phyloP scores from a whole-genome alignment of 768 basidiomycete species.

The Tubosaeta brunneosetosa region DNA sequence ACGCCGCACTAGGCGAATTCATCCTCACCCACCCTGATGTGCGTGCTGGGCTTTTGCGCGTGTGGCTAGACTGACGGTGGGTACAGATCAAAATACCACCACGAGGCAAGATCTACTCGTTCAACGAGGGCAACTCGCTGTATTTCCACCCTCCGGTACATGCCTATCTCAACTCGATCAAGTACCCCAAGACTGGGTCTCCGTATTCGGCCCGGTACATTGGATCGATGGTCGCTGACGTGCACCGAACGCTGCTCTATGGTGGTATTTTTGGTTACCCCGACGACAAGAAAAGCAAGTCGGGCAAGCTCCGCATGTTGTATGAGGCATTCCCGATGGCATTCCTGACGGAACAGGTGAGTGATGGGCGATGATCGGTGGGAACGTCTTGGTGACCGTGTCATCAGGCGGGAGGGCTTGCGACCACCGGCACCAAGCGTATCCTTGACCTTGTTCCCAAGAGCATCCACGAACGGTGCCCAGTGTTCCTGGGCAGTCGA shows the following conservation, averaged over 20 bases:
- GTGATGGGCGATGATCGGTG: constrained; percentile 14
- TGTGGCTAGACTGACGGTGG: neutral
- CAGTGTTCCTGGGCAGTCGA: constrained; percentile 89
- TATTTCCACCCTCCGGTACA: constrained; percentile 84
- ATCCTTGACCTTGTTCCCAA: constrained; percentile 90
- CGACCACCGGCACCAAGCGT: constrained; percentile 90
- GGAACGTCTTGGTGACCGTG: neutral
- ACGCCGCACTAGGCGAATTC: constrained; percentile 93
- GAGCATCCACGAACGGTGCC: constrained; percentile 84
- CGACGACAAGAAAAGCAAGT: constrained; percentile 96
- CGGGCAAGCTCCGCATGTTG: constrained; percentile 87
- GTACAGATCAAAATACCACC: constrained; percentile 83
- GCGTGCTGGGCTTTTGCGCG: constrained; percentile 22
- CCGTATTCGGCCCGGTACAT: constrained; percentile 94
- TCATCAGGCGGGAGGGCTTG: constrained; percentile 85
- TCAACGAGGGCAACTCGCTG: constrained; percentile 97
- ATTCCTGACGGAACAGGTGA: constrained; percentile 86
- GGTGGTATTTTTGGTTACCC: constrained; percentile 99
- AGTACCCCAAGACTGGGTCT: constrained; percentile 70
- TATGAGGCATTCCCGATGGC: constrained; percentile 99
- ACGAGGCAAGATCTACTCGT: constrained; percentile 98
- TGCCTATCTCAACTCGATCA: constrained; percentile 86
- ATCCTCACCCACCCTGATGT: constrained; percentile 97
- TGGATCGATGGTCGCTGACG: constrained; percentile 99
- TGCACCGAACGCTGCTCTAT: constrained; percentile 92